Base-by-base conservation (phyloP, 495 filamentous ascomycete species). In the Corynascus novoguineensis region DNA sequence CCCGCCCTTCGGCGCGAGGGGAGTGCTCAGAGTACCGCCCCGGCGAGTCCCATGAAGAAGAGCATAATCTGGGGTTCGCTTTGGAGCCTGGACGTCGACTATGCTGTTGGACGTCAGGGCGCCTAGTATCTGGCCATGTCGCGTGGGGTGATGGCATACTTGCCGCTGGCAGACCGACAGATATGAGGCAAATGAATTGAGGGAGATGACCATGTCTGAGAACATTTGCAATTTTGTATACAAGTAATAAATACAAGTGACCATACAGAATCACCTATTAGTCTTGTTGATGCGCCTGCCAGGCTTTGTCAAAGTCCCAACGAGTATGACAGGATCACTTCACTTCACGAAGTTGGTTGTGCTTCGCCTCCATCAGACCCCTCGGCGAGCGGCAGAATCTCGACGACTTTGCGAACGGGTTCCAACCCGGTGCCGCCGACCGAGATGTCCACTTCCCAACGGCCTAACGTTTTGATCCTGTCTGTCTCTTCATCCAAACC, bases 11-110 rank as follows among this genome's bases (percentile, higher is more conserved):
- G 64, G 40, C 69, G 66, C 47, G 67, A 75, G 46, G 57, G 66
- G 38, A 74, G 69, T 54, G 55, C 60, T n/a, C n/a, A n/a, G n/a
- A n/a, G n/a, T 29, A 40, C 59, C 21, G 35, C 54, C 9, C 66
- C 66, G 8, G 34, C 61, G 5, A 71, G 67, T n/a, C 75, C 73
- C 4, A 58, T 53, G 10, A 74, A 69, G 57, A 73, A 61, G 61
- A 78, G 73, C 19, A 64, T 80, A 9, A 74, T 81, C 10, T 81
- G 78, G 79, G 78, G 80, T 59, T 72, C 73, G 15, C 69, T 82
- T n/a, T 82, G 79, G 78, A 75, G 67, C 37, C 42, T 80, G 34
- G 78, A 81, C 58, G 65, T 76, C 17, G 71, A 64, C 47, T 75
- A 74, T 59, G 73, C 70, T 14, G 68, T 65, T 38, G 68, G 64